phyloP scores from a whole-genome alignment of 2,329 filamentous ascomycete genomes.

The Alternaria ventricosa region DNA sequence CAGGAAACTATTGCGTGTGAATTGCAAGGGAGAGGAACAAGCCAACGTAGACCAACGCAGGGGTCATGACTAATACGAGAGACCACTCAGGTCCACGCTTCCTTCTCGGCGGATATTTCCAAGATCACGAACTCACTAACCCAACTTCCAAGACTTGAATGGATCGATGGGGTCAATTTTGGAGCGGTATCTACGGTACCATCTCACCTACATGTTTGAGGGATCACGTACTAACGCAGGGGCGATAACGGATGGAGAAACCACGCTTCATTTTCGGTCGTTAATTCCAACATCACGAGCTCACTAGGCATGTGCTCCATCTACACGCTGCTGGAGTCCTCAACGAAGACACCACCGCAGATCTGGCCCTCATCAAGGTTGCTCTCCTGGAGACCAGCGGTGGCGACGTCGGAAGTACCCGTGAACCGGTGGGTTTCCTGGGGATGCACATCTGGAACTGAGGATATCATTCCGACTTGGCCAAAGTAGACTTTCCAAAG shows the following conservation, averaged over 20 bases:
- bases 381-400: constrained; percentile 42
- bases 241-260: neutral
- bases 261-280: neutral
- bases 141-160: neutral
- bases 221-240: neutral
- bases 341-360: constrained; percentile 49
- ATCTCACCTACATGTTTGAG: neutral
- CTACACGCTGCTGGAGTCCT: constrained; percentile 40
- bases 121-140: neutral
- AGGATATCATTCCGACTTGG: neutral
- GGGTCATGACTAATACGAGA: neutral
- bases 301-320: neutral
- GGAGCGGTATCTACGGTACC: neutral
- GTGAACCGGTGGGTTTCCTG: constrained; percentile 61
- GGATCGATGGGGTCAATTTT: neutral
- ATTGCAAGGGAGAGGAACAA: neutral
- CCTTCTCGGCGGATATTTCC: neutral
- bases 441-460: constrained; percentile 68
- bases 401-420: constrained; percentile 48
- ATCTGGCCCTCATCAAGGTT: constrained; percentile 49
- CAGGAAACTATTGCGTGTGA: neutral
- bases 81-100: neutral
- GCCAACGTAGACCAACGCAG: neutral
- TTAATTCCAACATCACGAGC: neutral
- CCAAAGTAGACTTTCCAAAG: neutral